Evolutionary conservation across 2,329 filamentous ascomycete genomes (phyloP).

Genomic region (Trichoderma sp.): DNA sequence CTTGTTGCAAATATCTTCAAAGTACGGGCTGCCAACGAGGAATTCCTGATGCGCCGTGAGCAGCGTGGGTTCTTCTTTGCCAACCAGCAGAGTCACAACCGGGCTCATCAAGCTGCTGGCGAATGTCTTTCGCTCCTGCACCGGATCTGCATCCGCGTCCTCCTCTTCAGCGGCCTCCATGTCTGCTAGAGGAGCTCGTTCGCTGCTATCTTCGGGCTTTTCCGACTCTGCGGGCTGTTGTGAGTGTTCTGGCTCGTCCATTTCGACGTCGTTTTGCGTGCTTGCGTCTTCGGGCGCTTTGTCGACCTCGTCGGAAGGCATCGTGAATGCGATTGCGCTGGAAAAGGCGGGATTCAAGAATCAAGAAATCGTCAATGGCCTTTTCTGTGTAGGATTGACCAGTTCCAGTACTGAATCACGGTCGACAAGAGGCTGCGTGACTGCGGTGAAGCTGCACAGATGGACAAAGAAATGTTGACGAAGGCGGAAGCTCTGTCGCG

Average conservation of each 20-base stretch:
- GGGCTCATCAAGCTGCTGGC: conserved; percentile 67
- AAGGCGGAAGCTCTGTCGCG: background rate
- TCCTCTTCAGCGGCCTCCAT: conserved; percentile 34
- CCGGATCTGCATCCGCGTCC: conserved; percentile 40
- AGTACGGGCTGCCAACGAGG: conserved; percentile 72
- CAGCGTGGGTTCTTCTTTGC: conserved; percentile 60
- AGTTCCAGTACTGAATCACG: background rate
- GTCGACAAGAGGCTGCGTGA: background rate
- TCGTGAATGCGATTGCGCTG: conserved; percentile 20
- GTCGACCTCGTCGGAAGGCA: conserved; percentile 34
- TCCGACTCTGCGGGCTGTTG: conserved; percentile 34
- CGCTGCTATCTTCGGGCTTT: conserved; percentile 32
- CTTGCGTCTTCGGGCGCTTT: conserved; percentile 25
- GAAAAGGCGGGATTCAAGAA: background rate
- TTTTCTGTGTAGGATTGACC: background rate
- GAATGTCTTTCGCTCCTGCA: conserved; percentile 47
- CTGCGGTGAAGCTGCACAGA: background rate
- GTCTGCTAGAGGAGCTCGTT: conserved; percentile 44
- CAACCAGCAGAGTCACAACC: conserved; percentile 67
- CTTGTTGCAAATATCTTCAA: conserved; percentile 62
- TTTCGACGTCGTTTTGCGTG: conserved; percentile 41
- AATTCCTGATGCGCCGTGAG: conserved; percentile 81
- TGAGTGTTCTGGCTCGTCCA: conserved; percentile 36
- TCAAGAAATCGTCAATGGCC: background rate
- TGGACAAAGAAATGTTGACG: background rate